A percentile compares a stretch with the other conserved stretches of the same genome.
These are phyloP conservation scores for Carex cristatella DNA, from an alignment of 176 grass and related monocot genomes.

Conservation along the genomic window DNA sequence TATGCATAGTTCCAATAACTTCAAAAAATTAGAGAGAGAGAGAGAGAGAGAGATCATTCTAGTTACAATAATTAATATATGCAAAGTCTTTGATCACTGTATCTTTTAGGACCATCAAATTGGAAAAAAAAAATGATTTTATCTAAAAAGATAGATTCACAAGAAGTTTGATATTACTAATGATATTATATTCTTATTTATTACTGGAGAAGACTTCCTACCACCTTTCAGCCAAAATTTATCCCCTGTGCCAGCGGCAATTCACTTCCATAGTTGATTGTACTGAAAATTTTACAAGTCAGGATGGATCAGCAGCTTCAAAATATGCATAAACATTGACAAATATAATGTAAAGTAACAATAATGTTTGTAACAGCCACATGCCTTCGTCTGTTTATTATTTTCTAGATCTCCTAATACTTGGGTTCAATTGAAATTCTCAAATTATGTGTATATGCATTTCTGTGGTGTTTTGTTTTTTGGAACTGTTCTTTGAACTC, in stretches of 20 bases:
- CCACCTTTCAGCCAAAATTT: constrained; percentile 55
- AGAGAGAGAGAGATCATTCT: not conserved
- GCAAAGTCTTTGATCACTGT: not conserved
- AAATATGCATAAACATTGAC: constrained; percentile 8
- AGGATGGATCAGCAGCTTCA: not conserved
- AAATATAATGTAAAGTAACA: not conserved
- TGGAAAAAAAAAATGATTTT: not conserved
- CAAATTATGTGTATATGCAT: not conserved
- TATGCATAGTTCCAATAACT: too few species aligned
- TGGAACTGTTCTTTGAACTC: too few species aligned
- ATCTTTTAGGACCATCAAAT: not conserved
- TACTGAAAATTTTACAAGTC: constrained; percentile 39
- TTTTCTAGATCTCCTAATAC: not conserved
- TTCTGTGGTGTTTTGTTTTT: not conserved
- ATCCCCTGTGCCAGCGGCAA: constrained; percentile 94
- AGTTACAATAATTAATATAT: not conserved
- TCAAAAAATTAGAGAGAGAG: too few species aligned
- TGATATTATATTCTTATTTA: constrained; percentile 1
- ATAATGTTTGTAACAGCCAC: not conserved
- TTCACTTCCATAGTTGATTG: constrained; percentile 98
- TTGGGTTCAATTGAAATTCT: not conserved
- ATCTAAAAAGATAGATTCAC: not conserved
- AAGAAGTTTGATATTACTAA: not conserved
- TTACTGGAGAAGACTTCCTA: not conserved
- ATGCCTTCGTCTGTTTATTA: not conserved